A percentile compares a stretch with the other conserved stretches of the same genome.
These are phyloP conservation scores for Ustilaginoidea virens DNA, from an alignment of 2,329 filamentous ascomycete genomes.

Conservation along the genomic window DNA sequence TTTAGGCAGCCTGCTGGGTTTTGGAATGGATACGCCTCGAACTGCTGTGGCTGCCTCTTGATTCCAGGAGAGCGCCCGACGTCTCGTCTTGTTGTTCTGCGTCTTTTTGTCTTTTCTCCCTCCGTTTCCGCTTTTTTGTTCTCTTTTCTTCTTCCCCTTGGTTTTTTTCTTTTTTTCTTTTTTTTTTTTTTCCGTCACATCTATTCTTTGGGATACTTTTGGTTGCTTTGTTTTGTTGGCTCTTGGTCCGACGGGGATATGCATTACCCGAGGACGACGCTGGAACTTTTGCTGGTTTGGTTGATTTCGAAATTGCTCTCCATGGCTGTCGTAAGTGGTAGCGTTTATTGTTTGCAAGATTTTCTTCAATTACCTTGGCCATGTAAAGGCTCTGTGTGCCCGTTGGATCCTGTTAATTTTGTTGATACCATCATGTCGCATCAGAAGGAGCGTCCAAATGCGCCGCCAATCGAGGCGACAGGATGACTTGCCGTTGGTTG, in stretches of 20 bases:
- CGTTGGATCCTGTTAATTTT: constrained; percentile 1
- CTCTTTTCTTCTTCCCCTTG: constrained; percentile 8
- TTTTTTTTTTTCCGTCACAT: constrained; percentile 6
- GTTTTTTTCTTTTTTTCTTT: constrained; percentile 6
- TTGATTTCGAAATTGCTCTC: not conserved
- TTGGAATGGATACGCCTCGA: no score
- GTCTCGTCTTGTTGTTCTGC: constrained; percentile 1
- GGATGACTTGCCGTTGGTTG: not conserved
- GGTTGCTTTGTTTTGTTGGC: no score
- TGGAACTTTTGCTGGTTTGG: no score
- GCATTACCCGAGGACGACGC: no score
- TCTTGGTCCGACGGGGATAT: no score
- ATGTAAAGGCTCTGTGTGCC: constrained; percentile 2
- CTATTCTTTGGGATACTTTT: no score
- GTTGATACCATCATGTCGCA: constrained; percentile 5
- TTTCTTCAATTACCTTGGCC: constrained; percentile 3
- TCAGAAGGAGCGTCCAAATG: constrained; percentile 5
- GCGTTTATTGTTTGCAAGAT: no score
- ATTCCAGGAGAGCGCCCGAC: no score
- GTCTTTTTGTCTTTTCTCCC: constrained; percentile 1
- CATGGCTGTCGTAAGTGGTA: no score
- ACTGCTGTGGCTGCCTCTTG: no score
- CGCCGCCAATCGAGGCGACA: constrained; percentile 4
- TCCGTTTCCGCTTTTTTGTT: not conserved
- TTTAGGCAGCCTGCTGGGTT: no score